These are phyloP conservation scores for Cryptococcus sp. DNA, from an alignment of 1,284 basidiomycete species.

Conservation along the genomic window DNA sequence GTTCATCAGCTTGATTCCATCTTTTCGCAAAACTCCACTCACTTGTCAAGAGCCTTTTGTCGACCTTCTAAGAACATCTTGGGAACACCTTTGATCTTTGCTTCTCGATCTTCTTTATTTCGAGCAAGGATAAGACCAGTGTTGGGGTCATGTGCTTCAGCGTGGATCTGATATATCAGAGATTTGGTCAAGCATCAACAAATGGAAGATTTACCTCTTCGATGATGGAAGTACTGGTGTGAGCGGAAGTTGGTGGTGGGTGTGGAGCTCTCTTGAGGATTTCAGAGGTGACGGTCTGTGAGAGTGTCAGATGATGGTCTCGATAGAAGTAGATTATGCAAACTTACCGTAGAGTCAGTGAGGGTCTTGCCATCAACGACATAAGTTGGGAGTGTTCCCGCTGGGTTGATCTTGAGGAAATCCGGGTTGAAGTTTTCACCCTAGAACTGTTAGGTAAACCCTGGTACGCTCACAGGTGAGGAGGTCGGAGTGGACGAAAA, in stretches of 20 bases:
- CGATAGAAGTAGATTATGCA: background rate
- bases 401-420: slow-evolving; percentile 57
- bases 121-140: slow-evolving; percentile 51
- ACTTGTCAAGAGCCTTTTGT: slow-evolving; percentile 43
- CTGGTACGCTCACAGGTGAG: background rate
- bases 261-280: slow-evolving; percentile 52
- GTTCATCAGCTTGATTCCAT: slow-evolving; percentile 38
- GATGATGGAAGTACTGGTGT: slow-evolving; percentile 35
- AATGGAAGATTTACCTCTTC: slow-evolving; percentile 21
- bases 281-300: slow-evolving; percentile 51
- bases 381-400: slow-evolving; percentile 58
- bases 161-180: slow-evolving; percentile 51
- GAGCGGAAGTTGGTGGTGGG: slow-evolving; percentile 36
- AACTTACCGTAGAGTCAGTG: slow-evolving; percentile 49
- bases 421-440: slow-evolving; percentile 62
- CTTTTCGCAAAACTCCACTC: background rate
- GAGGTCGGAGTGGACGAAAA: background rate
- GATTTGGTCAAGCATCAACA: background rate
- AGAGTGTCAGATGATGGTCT: background rate
- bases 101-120: slow-evolving; percentile 54
- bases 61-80: slow-evolving; percentile 51
- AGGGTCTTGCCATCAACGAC: slow-evolving; percentile 51
- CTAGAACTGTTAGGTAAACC: slow-evolving; percentile 16
- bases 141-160: slow-evolving; percentile 59
- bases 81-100: slow-evolving; percentile 48